Percentiles rank a stretch among this genome's conserved stretches.
Conservation (phyloP, 805 yeast genomes). For the Candida adriatica region DNA sequence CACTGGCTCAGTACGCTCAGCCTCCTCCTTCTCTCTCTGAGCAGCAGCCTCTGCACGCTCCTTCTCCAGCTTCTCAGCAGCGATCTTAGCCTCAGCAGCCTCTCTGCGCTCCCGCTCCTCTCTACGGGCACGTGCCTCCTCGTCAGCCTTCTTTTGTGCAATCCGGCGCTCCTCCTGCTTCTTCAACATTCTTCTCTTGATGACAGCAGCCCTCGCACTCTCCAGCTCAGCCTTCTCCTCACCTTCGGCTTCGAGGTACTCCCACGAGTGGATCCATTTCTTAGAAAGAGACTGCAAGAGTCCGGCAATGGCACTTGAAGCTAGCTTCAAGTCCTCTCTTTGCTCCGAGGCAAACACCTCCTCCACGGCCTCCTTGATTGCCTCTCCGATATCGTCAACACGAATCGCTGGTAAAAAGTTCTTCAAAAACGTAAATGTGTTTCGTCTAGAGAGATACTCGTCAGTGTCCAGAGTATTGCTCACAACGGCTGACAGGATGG, state of each 20-base stretch:
- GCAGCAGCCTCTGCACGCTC: constrained; percentile 2
- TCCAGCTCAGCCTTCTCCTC: constrained; percentile 30
- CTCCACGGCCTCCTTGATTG: constrained; percentile 40
- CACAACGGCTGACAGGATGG: constrained; percentile 30
- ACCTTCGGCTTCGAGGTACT: constrained; percentile 35
- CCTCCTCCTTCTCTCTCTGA: constrained; percentile 4
- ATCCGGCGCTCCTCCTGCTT: constrained; percentile 13
- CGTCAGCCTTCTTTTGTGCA: constrained; percentile 9
- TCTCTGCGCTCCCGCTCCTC: constrained; percentile 6
- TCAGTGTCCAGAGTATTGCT: constrained; percentile 26
- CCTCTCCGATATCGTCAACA: constrained; percentile 58
- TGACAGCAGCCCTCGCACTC: constrained; percentile 5
- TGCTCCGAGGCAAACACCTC: constrained; percentile 44
- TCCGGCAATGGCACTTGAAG: constrained; percentile 67
- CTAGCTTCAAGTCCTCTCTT: constrained; percentile 75
- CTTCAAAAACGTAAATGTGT: constrained; percentile 72
- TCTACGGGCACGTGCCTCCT: constrained; percentile 2
- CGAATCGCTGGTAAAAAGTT: constrained; percentile 49
- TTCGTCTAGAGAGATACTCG: constrained; percentile 74
- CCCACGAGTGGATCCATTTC: constrained; percentile 27
- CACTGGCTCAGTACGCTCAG: background rate
- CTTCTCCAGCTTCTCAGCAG: constrained; percentile 4
- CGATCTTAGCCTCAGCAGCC: constrained; percentile 3
- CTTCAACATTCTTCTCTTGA: constrained; percentile 10
- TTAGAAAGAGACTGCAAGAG: constrained; percentile 50